A percentile compares a stretch with the other conserved stretches of the same genome.
These are phyloP conservation scores for Phylloporus sp. DNA, from an alignment of 768 basidiomycete genomes.

Conservation along the genomic window DNA sequence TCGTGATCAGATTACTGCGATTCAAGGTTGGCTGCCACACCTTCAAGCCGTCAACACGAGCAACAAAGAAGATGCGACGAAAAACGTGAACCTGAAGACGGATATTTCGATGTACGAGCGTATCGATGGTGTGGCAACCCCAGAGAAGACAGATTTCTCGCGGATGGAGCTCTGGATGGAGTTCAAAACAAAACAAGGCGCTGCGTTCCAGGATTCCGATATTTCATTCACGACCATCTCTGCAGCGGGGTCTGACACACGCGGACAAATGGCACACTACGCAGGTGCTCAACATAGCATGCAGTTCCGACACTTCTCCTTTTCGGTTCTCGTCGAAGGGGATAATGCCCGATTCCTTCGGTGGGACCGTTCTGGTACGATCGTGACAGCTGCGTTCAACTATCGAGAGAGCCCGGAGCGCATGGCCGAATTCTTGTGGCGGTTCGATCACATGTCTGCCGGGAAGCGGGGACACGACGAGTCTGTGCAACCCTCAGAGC, in stretches of 20 bases:
- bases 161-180: too few species aligned
- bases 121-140: too few species aligned
- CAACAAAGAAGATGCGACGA: background rate
- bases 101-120: too few species aligned
- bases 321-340: background rate
- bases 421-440: slow-evolving; percentile 1
- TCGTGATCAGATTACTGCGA: background rate
- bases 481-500: background rate
- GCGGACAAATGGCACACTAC: background rate
- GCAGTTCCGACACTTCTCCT: background rate
- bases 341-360: background rate
- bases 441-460: background rate
- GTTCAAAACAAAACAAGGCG: background rate
- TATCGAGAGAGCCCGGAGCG: background rate
- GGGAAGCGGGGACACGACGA: background rate
- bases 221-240: background rate
- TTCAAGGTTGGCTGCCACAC: background rate
- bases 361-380: background rate
- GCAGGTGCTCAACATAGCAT: background rate
- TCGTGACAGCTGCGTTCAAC: too few species aligned
- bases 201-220: background rate
- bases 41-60: slow-evolving; percentile 1
- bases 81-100: too few species aligned
- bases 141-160: too few species aligned
- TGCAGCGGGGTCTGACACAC: background rate